Base-by-base conservation (phyloP, 2,329 filamentous ascomycete genomes). In the Aspergillus piperis region DNA sequence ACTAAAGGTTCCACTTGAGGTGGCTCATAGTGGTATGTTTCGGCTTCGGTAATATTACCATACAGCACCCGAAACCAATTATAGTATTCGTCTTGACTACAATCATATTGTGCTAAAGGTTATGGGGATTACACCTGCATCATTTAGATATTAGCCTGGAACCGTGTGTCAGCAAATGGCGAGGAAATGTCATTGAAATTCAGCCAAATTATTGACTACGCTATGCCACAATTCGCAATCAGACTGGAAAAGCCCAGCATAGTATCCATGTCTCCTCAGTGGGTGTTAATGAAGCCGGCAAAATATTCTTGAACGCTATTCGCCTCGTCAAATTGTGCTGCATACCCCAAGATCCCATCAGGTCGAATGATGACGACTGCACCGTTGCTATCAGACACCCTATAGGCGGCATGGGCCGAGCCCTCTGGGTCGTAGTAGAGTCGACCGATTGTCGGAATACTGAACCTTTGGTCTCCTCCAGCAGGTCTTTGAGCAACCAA, bases 341-440 rank as follows among this genome's bases (percentile, higher is more conserved):
- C 58, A 50, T 55, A 30, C 21, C 50, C 58, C 11, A 63, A 8
- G 2, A 61, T 27, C 0, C 54, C 61, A 41, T 63, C 58, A 2
- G 61, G 58, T 23, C 61, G 27, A 7, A 63, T 19, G n/a, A 58
- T 38, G 6, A 32, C 30, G 0, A 58, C 51, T 7, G 44, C 58
- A 1, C 61, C 58, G 10, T 57, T 58, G 15, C 6, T 38, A 21
- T 42, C 56, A 10, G 54, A 48, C 21, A 58, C 48, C 2, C 23
- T 47, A 44, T 63, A 63, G 10, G 36, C 49, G 25, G 39, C n/a
- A 52, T 63, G 61, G 5, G 58, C 58, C 5, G 44, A 50, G 8
- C 59, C 32, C 5, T 63, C 54, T 15, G 36, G 38, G 15, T 63
- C 61, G 53, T 54, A 63, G 30, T 57, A 58, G 7, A 42, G 2